Percentiles rank a stretch among this genome's conserved stretches.
These are phyloP conservation scores for Kuraishia piskuri DNA, from an alignment of 805 yeast genomes.

Conservation along the genomic window DNA sequence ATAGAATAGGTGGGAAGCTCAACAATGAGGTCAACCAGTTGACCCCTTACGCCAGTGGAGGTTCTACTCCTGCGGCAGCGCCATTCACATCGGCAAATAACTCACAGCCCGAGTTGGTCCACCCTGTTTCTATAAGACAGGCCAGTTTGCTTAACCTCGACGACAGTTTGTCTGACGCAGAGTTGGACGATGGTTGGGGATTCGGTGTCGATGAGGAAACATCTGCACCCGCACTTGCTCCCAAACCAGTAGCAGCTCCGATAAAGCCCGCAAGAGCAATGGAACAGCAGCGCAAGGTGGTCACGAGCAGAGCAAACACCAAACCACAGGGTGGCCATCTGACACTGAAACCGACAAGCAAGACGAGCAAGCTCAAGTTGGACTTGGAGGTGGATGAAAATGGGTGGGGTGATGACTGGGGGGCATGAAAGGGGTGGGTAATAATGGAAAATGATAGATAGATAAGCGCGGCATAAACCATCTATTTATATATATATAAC, in stretches of 20 bases:
- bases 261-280: neutral
- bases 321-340: constrained; percentile 8
- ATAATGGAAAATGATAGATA: neutral
- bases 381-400: constrained; percentile 25
- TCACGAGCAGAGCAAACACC: neutral
- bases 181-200: constrained; percentile 23
- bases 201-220: constrained; percentile 14
- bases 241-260: constrained; percentile 2
- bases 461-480: neutral
- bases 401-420: constrained; percentile 42
- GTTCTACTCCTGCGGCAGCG: constrained; percentile 1
- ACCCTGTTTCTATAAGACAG: neutral
- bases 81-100: neutral
- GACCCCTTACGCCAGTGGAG: constrained; percentile 1
- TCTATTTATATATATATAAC: constrained; percentile 3
- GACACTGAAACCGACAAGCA: constrained; percentile 17
- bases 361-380: constrained; percentile 24
- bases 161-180: constrained; percentile 13
- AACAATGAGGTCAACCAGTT: constrained; percentile 4
- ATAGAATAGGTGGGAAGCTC: constrained; percentile 5
- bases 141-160: constrained; percentile 3
- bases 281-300: constrained; percentile 3
- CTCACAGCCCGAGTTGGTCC: neutral
- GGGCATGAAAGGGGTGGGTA: constrained; percentile 5
- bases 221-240: neutral